A percentile compares a stretch with the other conserved stretches of the same genome.
phyloP scores from a whole-genome alignment of 2,329 filamentous ascomycete species.

The Botrytis squamosa region DNA sequence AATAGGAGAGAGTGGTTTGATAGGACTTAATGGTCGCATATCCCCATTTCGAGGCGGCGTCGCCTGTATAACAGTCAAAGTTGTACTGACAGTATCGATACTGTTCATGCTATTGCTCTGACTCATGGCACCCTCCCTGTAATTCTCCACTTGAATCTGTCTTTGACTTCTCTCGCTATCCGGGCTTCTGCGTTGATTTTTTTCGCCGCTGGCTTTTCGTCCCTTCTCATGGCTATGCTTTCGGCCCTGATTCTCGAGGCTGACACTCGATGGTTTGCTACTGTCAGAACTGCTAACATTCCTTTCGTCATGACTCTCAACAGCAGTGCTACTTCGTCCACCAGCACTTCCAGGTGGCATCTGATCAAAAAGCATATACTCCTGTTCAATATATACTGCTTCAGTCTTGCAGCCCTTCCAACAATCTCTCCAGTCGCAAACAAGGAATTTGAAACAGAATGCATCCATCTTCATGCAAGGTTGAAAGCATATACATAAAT shows the following conservation, averaged over 20 bases:
- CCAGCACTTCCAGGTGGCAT: conserved; percentile 48
- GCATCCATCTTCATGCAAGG: conserved; percentile 95
- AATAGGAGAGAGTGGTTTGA: conserved; percentile 64
- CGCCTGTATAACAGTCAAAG: conserved; percentile 31
- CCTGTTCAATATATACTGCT: conserved; percentile 70
- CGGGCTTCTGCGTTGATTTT: conserved; percentile 5
- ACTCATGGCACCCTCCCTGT: conserved; percentile 3
- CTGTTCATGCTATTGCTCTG: conserved; percentile 47
- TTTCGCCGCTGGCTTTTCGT: conserved; percentile 17
- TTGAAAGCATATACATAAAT: conserved; percentile 94
- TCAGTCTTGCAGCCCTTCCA: conserved; percentile 97
- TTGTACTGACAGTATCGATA: conserved; percentile 39
- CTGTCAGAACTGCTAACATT: conserved; percentile 66
- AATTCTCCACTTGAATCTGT: not conserved
- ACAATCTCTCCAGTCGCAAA: conserved; percentile 93
- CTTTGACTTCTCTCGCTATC: not conserved
- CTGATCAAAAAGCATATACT: conserved; percentile 60
- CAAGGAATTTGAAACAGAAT: conserved; percentile 92
- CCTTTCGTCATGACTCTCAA: conserved; percentile 50
- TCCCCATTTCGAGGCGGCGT: conserved; percentile 31
- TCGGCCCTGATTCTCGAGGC: conserved; percentile 29
- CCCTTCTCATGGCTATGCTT: conserved; percentile 18
- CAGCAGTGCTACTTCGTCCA: conserved; percentile 35
- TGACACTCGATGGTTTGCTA: conserved; percentile 49
- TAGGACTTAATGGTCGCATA: conserved; percentile 57